A percentile compares a stretch with the other conserved stretches of the same genome.
Conservation (phyloP, 768 basidiomycete species). For the Lentinula boryana region DNA sequence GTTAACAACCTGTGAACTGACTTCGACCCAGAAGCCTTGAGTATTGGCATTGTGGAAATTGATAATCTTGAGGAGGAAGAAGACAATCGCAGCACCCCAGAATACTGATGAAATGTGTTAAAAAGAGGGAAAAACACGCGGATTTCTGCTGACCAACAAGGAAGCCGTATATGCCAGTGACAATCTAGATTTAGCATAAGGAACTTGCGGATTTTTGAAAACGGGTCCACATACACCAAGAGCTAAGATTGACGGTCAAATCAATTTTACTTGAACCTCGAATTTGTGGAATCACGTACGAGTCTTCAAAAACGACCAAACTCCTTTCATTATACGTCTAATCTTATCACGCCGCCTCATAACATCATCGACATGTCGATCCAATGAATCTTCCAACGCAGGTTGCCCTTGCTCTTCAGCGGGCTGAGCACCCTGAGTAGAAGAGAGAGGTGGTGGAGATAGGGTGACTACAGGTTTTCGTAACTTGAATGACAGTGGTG, state of each 20-base stretch:
- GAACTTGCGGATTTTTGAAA: not conserved
- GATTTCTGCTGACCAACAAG: conserved; percentile 44
- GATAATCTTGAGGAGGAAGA: conserved; percentile 65
- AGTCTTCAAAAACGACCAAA: conserved; percentile 83
- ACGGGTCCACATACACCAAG: conserved; percentile 49
- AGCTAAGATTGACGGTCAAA: conserved; percentile 27
- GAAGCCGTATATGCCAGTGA: conserved; percentile 75
- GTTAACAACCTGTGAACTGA: conserved; percentile 71
- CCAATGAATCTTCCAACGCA: conserved; percentile 44
- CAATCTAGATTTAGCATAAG: conserved; percentile 29
- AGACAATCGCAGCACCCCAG: conserved; percentile 81
- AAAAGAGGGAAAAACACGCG: not conserved
- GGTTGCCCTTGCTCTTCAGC: conserved; percentile 18
- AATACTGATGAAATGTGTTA: conserved; percentile 42
- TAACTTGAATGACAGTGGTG: conserved; percentile 63
- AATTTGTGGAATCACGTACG: conserved; percentile 38
- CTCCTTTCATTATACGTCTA: conserved; percentile 55
- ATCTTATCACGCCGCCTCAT: conserved; percentile 52
- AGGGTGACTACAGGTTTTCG: conserved; percentile 64
- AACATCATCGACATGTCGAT: conserved; percentile 75
- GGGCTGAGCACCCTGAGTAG: conserved; percentile 22
- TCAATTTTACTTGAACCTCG: not conserved
- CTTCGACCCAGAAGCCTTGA: conserved; percentile 80
- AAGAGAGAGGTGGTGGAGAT: conserved; percentile 25
- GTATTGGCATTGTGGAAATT: conserved; percentile 61